These are phyloP conservation scores for Anisogramma anomala DNA, from an alignment of 2,329 filamentous ascomycete species.

Conservation along the genomic window DNA sequence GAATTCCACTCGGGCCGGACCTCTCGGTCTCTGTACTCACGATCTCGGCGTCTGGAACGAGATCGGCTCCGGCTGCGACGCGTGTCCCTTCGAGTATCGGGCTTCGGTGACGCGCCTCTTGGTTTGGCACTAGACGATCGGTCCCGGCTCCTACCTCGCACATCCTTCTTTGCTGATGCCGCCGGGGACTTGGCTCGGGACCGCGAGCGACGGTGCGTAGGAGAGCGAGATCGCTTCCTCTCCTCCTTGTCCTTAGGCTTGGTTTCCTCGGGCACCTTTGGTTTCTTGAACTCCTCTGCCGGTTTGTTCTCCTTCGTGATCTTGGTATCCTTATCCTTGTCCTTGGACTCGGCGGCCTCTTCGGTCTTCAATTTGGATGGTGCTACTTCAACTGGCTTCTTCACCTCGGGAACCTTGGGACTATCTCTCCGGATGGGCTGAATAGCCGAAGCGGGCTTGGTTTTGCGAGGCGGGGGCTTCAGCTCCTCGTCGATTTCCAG, in stretches of 20 bases:
- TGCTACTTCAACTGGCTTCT: conserved; percentile 25
- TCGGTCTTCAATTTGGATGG: conserved; percentile 15
- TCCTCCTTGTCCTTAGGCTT: conserved; percentile 16
- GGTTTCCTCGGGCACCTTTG: conserved; percentile 18
- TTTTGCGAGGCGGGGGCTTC: conserved; percentile 41
- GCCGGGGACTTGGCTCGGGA: conserved; percentile 17
- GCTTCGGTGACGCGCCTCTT: conserved; percentile 3
- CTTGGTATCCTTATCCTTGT: conserved; percentile 21
- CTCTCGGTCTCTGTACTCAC: too few relatives aligned
- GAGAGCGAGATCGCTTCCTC: conserved; percentile 9
- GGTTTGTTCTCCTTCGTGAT: conserved; percentile 19
- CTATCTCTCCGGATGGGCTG: conserved; percentile 41
- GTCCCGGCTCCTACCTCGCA: conserved; percentile 12
- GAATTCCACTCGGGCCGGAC: conserved; percentile 19
- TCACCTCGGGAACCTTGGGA: conserved; percentile 30
- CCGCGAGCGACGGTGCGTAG: conserved; percentile 6
- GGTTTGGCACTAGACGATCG: conserved; percentile 11
- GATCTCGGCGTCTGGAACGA: conserved; percentile 21
- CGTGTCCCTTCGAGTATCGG: conserved; percentile 6
- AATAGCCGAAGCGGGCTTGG: conserved; percentile 45
- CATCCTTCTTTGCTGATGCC: conserved; percentile 21
- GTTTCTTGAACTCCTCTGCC: conserved; percentile 13
- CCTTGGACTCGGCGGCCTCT: conserved; percentile 20
- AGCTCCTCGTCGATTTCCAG: conserved; percentile 45
- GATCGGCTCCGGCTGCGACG: conserved; percentile 1